phyloP scores from a whole-genome alignment of 345 rosid species.

The Trapa incisa region DNA sequence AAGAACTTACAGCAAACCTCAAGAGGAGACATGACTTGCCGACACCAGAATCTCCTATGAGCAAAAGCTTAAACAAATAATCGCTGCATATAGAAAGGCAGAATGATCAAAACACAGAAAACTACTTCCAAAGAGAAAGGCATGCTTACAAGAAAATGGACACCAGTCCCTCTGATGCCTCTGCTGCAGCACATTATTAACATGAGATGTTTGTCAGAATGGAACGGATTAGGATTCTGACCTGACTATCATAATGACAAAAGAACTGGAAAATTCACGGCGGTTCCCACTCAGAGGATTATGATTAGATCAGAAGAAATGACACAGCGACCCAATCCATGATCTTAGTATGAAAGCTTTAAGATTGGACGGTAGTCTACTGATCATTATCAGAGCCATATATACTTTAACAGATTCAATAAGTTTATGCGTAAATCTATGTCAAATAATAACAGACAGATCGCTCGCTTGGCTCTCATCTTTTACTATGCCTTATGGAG shows the following conservation, averaged over 20 bases:
- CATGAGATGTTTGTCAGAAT: too few species aligned
- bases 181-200: background rate
- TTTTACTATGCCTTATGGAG: too few species aligned
- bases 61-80: slow-evolving; percentile 40
- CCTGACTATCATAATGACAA: background rate
- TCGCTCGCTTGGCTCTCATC: too few species aligned
- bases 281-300: background rate
- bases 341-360: background rate
- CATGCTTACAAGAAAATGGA: background rate
- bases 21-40: slow-evolving; percentile 44
- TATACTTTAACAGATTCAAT: background rate
- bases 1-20: slow-evolving; percentile 38
- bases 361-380: background rate
- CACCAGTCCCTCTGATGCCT: background rate
- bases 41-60: slow-evolving; percentile 41
- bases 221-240: background rate
- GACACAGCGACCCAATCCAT: background rate
- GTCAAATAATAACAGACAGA: too few species aligned
- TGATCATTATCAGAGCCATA: background rate
- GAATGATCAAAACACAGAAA: background rate
- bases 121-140: background rate
- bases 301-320: background rate
- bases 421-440: too few species aligned
- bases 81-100: slow-evolving; percentile 25
- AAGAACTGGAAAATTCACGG: background rate